phyloP scores from a whole-genome alignment of 192 early-diverging fungal species.

The Coemansia sp. region DNA sequence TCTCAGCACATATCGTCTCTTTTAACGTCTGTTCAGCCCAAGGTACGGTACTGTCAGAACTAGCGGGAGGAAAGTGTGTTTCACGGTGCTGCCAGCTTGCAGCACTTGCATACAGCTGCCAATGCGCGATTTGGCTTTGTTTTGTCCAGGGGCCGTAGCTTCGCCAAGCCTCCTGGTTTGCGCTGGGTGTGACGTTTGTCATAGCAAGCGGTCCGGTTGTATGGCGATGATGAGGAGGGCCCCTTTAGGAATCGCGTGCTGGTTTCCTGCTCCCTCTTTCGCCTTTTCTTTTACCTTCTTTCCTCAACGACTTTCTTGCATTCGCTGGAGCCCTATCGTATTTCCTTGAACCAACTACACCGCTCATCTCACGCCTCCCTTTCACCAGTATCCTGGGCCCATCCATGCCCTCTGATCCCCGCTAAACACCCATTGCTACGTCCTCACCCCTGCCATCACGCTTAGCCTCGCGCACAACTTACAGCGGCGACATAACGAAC shows the following conservation, averaged over 20 bases:
- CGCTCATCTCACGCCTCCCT: neutral
- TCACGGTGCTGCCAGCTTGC: neutral
- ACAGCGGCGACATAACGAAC: neutral
- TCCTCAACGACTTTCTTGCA: neutral
- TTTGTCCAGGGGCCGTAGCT: neutral
- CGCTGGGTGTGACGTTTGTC: neutral
- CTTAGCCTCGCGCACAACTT: neutral
- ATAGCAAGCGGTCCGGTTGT: neutral
- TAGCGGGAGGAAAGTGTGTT: neutral
- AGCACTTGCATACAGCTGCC: neutral
- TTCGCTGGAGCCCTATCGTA: neutral
- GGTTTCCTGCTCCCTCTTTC: neutral
- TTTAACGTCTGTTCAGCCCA: neutral
- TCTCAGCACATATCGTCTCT: neutral
- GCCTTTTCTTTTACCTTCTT: neutral
- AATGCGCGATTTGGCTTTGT: neutral
- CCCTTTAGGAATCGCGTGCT: neutral
- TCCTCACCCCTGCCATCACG: neutral
- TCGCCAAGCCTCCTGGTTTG: neutral
- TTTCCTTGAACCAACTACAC: neutral
- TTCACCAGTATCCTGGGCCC: neutral
- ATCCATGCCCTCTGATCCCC: neutral
- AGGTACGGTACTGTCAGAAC: neutral
- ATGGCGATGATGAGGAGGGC: neutral
- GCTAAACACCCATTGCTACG: neutral